Evolutionary conservation across 2,329 filamentous ascomycete genomes (phyloP).

Genomic region (Fusarium agapanthi): DNA sequence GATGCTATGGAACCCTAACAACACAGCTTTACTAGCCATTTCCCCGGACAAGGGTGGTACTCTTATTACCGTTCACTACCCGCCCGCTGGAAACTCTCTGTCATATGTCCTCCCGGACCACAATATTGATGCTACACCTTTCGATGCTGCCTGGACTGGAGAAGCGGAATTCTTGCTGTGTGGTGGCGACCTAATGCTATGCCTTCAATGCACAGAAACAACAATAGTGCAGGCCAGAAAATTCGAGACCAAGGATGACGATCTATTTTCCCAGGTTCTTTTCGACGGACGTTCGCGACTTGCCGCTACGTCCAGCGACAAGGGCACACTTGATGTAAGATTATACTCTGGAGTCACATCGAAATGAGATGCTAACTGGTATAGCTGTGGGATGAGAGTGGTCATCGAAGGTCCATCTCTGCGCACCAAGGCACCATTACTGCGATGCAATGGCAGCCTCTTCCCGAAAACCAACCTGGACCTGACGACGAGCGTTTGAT

Average conservation of each 20-base stretch:
- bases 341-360: neutral
- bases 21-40: constrained; percentile 64
- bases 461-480: constrained; percentile 48
- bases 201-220: constrained; percentile 57
- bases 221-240: constrained; percentile 57
- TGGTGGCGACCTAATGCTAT: constrained; percentile 63
- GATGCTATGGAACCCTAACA: constrained; percentile 67
- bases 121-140: constrained; percentile 58
- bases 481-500: constrained; percentile 63
- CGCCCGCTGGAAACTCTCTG: constrained; percentile 53
- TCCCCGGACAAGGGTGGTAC: constrained; percentile 64
- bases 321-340: constrained; percentile 68
- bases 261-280: constrained; percentile 63
- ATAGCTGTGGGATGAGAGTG: constrained; percentile 64
- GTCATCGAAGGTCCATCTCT: constrained; percentile 63
- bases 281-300: constrained; percentile 64
- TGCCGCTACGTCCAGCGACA: constrained; percentile 67
- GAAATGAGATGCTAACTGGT: constrained; percentile 23
- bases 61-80: constrained; percentile 64
- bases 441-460: constrained; percentile 68
- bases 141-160: constrained; percentile 69
- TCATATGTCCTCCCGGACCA: constrained; percentile 60
- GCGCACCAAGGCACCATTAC: constrained; percentile 68
- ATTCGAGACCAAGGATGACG: constrained; percentile 63
- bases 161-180: constrained; percentile 67